These are phyloP conservation scores for Phytophthora melonis DNA, from an alignment of 352 stramenopile genomes.

Conservation along the genomic window DNA sequence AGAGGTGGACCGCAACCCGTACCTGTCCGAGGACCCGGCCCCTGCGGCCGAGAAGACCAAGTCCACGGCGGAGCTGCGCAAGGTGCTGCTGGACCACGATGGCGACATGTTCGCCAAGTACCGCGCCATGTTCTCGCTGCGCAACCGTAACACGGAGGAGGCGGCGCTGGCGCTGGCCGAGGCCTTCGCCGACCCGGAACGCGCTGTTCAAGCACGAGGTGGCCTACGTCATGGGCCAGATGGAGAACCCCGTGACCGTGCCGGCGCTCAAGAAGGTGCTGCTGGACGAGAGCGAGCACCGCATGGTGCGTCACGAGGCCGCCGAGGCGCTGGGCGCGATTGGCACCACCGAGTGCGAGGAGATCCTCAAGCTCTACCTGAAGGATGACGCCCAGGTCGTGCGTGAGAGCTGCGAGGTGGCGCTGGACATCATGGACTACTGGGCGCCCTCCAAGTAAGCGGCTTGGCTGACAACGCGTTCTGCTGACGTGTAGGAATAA, in stretches of 20 bases:
- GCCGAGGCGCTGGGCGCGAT: conserved; percentile 97
- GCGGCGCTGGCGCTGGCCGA: conserved; percentile 80
- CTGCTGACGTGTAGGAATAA: conserved; percentile 35
- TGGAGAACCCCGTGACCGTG: conserved; percentile 89
- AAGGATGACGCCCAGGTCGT: conserved; percentile 91
- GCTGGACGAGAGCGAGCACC: conserved; percentile 91
- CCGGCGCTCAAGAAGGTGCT: conserved; percentile 92
- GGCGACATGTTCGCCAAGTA: conserved; percentile 94
- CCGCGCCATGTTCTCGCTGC: conserved; percentile 98
- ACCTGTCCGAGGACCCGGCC: conserved; percentile 96
- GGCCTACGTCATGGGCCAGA: conserved; percentile 95
- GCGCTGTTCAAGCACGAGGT: conserved; percentile 92
- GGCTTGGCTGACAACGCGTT: conserved; percentile 5
- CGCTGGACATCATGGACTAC: conserved; percentile 98
- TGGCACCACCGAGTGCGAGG: conserved; percentile 92
- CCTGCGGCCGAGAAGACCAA: conserved; percentile 85
- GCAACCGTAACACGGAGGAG: conserved; percentile 95
- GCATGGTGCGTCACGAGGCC: conserved; percentile 98
- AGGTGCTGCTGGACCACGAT: conserved; percentile 87
- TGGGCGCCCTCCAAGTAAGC: conserved; percentile 78
- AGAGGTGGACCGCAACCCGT: conserved; percentile 90
- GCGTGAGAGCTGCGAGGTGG: conserved; percentile 96
- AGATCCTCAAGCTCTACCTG: conserved; percentile 83
- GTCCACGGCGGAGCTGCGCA: conserved; percentile 81
- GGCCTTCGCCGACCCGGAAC: conserved; percentile 81